Base-by-base conservation (phyloP, 805 yeast genomes). In the Starmerella tilneyi region DNA sequence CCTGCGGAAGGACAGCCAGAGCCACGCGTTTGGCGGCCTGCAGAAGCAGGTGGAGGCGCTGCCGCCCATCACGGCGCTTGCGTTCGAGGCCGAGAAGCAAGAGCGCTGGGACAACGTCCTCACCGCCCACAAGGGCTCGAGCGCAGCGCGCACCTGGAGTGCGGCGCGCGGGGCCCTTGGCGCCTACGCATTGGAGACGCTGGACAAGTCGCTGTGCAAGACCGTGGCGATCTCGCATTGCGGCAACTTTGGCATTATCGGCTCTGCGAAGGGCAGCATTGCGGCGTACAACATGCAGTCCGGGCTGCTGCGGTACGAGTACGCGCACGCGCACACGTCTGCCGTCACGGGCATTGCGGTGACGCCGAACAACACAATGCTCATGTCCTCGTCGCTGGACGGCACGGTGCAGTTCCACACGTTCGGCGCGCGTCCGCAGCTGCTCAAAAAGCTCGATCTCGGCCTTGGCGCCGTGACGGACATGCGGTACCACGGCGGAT, bases 101-200 rank as follows among this genome's bases (percentile, higher is more conserved):
- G 85, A 84, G 27, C 88, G 85, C 44, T 92, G 98, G 98, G 97
- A 85, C 58, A 88, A 88, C 57, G 71, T 92, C 42, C 59, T 94
- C 5, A 84, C 97, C 17, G 89, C 84, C 0, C 97, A 92, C 64
- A 79, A 79, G 56, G 84, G 79, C 48, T 92, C 83, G 57, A 64
- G 69, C 1, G 78, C 76, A 64, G 98, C 96, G 1, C 75, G 94
- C 55, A 84, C 95, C 1, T 92, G 98, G 97, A 80, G 79, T 58
- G 76, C 85, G 7, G 75, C 74, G 51, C 74, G 73, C 48, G 88
- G 83, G 51, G 78, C 86, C 58, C 76, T 86, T 3, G 96, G 96
- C 19, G 74, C 80, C 48, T 34, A 41, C n/a, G 69, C 68, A 29
- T 67, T 94, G 29, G 61, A 68, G 3, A 83, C 96, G 1, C 74